Percentiles rank a stretch among this genome's conserved stretches.
Conservation (phyloP, 352 stramenopile species). For the Pythium aphanidermatum region DNA sequence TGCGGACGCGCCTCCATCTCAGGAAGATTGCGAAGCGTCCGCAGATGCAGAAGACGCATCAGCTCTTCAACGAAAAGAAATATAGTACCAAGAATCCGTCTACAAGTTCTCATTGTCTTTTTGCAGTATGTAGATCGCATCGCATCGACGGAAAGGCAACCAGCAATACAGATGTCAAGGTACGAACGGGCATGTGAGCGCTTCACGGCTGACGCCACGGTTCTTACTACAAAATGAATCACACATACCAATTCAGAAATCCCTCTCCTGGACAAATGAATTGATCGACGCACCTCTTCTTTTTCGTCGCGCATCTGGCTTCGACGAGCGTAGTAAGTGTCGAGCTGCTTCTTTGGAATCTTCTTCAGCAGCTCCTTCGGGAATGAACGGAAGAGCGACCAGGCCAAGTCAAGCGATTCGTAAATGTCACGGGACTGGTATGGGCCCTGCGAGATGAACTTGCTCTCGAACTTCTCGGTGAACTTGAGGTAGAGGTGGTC, state of each 20-base stretch:
- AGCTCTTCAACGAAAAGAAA: too few relatives aligned
- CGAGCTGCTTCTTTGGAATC: slow-evolving; percentile 98
- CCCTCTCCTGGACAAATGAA: background rate
- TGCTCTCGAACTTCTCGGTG: slow-evolving; percentile 98
- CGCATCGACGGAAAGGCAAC: slow-evolving; percentile 4
- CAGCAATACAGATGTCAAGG: slow-evolving; percentile 15
- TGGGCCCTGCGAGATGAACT: slow-evolving; percentile 96
- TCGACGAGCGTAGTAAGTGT: slow-evolving; percentile 95
- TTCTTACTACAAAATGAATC: slow-evolving; percentile 3
- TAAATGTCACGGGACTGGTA: slow-evolving; percentile 99
- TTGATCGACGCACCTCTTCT: slow-evolving; percentile 43
- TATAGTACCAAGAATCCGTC: too few relatives aligned
- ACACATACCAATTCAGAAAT: background rate
- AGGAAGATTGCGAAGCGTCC: too few relatives aligned
- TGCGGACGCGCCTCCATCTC: too few relatives aligned
- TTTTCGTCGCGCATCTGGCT: slow-evolving; percentile 86
- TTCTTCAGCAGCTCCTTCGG: slow-evolving; percentile 99
- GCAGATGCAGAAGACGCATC: too few relatives aligned
- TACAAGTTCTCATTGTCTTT: background rate
- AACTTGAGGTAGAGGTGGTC: slow-evolving; percentile 99
- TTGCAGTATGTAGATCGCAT: slow-evolving; percentile 1
- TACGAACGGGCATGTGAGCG: background rate
- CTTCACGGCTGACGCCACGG: too few relatives aligned
- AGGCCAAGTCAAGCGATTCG: slow-evolving; percentile 97
- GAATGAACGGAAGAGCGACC: slow-evolving; percentile 98